Percentiles rank a stretch among this genome's conserved stretches.
Conservation (phyloP, 2,329 filamentous ascomycete genomes). For the Penicillium hesseltinei region DNA sequence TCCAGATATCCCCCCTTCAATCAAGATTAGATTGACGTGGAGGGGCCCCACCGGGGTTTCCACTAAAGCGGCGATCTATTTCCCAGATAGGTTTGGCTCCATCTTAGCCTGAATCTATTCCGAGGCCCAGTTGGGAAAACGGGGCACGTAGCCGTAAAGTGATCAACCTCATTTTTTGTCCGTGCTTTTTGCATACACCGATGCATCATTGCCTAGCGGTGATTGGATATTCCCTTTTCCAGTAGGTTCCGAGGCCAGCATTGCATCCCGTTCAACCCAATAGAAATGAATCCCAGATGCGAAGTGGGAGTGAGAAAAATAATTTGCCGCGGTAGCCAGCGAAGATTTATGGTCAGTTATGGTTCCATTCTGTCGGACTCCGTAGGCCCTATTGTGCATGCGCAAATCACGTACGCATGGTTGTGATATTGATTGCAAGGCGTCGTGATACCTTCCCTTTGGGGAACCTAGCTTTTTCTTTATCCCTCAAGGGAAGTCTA, state of each 20-base stretch:
- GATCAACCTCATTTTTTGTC: neutral
- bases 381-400: neutral
- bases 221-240: neutral
- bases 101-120: neutral
- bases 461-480: no score
- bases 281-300: neutral
- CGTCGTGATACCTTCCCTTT: no score
- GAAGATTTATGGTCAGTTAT: neutral
- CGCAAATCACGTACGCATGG: neutral
- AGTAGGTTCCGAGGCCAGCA: neutral
- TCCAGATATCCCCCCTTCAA: neutral
- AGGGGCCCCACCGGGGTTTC: neutral
- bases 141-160: neutral
- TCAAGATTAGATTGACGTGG: conserved; percentile 4
- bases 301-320: neutral
- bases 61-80: neutral
- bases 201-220: neutral
- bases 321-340: neutral
- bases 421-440: no score
- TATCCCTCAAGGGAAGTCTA: no score
- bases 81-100: neutral
- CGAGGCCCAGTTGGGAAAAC: neutral
- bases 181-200: neutral
- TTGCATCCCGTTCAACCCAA: neutral
- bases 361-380: neutral